Percentiles rank a stretch among this genome's conserved stretches.
phyloP scores from a whole-genome alignment of 129 eudicot species.

The Mikania micrantha region DNA sequence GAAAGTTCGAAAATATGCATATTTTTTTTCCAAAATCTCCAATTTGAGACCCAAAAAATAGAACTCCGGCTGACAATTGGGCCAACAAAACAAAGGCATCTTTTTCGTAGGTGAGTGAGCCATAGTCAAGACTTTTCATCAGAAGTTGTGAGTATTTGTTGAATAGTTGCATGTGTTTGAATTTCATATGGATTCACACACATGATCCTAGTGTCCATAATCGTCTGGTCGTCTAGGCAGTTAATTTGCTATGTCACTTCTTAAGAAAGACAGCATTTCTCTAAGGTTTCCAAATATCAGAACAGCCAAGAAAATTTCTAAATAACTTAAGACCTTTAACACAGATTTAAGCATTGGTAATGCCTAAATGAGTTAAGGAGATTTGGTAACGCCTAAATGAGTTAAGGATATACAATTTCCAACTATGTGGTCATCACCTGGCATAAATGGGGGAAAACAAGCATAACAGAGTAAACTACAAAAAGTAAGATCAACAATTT shows the following conservation, averaged over 20 bases:
- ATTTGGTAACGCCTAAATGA: background rate
- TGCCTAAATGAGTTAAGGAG: background rate
- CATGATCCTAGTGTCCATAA: background rate
- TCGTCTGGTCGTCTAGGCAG: background rate
- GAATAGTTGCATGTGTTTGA: background rate
- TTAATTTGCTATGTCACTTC: background rate
- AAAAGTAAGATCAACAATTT: background rate
- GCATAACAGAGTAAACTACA: background rate
- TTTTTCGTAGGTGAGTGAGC: background rate
- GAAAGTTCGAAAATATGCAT: background rate
- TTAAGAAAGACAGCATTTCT: background rate
- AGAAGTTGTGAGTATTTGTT: background rate
- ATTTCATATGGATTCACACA: background rate
- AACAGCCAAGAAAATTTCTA: background rate
- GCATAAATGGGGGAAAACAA: background rate
- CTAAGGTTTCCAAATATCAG: background rate
- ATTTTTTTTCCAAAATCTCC: background rate
- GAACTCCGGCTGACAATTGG: background rate
- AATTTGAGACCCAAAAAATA: background rate
- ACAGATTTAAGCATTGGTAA: background rate
- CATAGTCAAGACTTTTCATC: background rate
- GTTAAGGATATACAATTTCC: background rate
- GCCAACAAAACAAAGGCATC: background rate
- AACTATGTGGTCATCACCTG: background rate
- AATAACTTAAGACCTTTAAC: background rate